Base-by-base conservation (phyloP, 441 rosid species). In the Macaranga tanarius region DNA sequence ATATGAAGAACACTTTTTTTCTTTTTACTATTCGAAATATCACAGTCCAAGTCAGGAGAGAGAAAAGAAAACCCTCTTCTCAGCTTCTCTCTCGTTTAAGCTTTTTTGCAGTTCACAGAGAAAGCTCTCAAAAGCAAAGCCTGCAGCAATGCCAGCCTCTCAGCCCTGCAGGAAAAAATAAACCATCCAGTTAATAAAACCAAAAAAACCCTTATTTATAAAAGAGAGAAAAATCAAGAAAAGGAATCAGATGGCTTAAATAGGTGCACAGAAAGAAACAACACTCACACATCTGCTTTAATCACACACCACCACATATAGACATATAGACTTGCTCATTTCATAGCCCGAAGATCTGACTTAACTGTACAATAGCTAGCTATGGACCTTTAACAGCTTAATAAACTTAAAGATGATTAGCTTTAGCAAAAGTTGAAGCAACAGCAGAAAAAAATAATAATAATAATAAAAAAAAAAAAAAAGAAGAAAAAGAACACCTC, bases 41-140 rank as follows among this genome's bases (percentile, higher is more conserved):
- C 97, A 81, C 88, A 40, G 84, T 94, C 97, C 84, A 83, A 87
- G 97, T 89, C 99, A 92, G 97, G 78, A 71, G 68, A 56, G 76
- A 77, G 73, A 73, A 55, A 51, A 5, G 68, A 48, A 54, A 60
- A 63, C 57, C 58, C 70, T 66, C 60, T 66, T 79, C 75, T 76
- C 55, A 73, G 67, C 77, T 75, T 73, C 81, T 73, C 83, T 79
- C 77, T 82, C 65, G 82, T 75, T 76, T 67, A 78, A 82, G 85
- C 88, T 84, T 86, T 87, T 83, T 58, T 65, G 64, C 75, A 69
- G 77, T 55, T 70, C 79, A 81, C 87, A 79, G 86, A 73, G 81
- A 80, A 80, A 76, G 79, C 80, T 82, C 81, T 82, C 87, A 82
- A 84, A 85, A 80, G 87, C 89, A 85, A 84, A 85, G 88, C 86